These are phyloP conservation scores for Prunus fruticosa DNA, from an alignment of 306 rosid genomes.

Conservation along the genomic window DNA sequence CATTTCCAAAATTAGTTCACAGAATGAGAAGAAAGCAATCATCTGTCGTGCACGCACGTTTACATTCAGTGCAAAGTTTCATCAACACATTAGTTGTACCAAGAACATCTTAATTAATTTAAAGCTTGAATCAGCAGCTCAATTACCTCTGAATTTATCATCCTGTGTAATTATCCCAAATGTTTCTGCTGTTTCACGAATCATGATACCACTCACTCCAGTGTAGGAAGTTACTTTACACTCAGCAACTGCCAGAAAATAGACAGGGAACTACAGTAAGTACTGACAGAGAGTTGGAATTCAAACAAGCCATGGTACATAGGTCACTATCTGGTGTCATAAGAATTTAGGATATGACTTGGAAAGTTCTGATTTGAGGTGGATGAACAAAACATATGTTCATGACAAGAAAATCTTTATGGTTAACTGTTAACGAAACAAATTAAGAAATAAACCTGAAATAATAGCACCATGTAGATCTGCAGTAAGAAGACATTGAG, in stretches of 20 bases:
- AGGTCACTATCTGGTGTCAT: neutral
- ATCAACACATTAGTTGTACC: neutral
- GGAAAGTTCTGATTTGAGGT: neutral
- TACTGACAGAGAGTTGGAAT: neutral
- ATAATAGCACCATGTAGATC: constrained; percentile 88
- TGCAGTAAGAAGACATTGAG: constrained; percentile 70
- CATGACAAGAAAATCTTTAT: neutral
- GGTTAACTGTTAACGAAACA: neutral
- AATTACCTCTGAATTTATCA: constrained; percentile 59
- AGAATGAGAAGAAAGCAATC: neutral
- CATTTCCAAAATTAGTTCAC: neutral
- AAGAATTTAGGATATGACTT: neutral
- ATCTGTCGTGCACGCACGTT: neutral
- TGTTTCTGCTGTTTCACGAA: constrained; percentile 81
- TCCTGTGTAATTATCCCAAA: constrained; percentile 74
- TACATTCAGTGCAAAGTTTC: neutral
- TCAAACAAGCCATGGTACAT: neutral
- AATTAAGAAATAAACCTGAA: constrained; percentile 43
- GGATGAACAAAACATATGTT: neutral
- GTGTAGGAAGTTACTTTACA: constrained; percentile 56
- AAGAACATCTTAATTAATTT: constrained; percentile 4
- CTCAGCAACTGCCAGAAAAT: constrained; percentile 58
- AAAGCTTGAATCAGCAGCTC: constrained; percentile 8
- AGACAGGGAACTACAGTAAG: constrained; percentile 11
- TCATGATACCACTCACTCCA: constrained; percentile 70